A percentile compares a stretch with the other conserved stretches of the same genome.
Conservation (phyloP, 345 rosid genomes). For the Gossypium anomalum region DNA sequence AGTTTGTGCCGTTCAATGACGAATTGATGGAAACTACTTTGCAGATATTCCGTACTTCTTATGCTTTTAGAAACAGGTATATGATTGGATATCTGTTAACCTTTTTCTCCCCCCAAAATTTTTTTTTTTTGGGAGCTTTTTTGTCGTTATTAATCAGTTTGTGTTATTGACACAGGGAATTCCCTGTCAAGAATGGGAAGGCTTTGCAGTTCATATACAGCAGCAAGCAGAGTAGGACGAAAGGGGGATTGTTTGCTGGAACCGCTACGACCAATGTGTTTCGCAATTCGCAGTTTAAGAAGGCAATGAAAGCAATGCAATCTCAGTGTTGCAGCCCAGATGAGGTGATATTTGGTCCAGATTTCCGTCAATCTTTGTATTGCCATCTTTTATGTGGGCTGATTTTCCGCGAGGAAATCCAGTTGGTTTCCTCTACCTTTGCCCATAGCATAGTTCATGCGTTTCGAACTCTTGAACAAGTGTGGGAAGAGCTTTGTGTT, state of each 20-base stretch:
- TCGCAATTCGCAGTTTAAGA: slow-evolving; percentile 52
- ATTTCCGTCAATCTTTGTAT: slow-evolving; percentile 79
- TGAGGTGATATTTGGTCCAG: slow-evolving; percentile 86
- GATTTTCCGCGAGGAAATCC: slow-evolving; percentile 63
- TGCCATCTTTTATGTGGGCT: slow-evolving; percentile 97
- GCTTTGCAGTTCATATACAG: slow-evolving; percentile 70
- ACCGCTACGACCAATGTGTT: slow-evolving; percentile 86
- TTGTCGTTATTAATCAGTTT: not conserved
- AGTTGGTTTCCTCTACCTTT: slow-evolving; percentile 66
- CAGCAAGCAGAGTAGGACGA: slow-evolving; percentile 65
- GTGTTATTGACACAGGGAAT: slow-evolving; percentile 50
- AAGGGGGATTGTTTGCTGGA: slow-evolving; percentile 72
- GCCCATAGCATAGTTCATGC: slow-evolving; percentile 83
- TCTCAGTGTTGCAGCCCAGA: slow-evolving; percentile 82
- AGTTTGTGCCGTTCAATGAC: slow-evolving; percentile 85
- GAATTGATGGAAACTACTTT: slow-evolving; percentile 72
- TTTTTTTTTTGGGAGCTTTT: not conserved
- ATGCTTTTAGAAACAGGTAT: slow-evolving; percentile 84
- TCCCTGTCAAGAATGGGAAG: slow-evolving; percentile 63
- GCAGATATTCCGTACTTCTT: slow-evolving; percentile 80
- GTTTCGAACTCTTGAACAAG: slow-evolving; percentile 67
- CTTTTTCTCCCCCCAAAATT: not conserved
- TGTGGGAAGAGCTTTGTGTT: slow-evolving; percentile 75
- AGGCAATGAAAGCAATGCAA: slow-evolving; percentile 55
- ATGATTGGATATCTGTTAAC: not conserved